Conservation (phyloP, 495 filamentous ascomycete species). For the Alectoria sarmentosa region DNA sequence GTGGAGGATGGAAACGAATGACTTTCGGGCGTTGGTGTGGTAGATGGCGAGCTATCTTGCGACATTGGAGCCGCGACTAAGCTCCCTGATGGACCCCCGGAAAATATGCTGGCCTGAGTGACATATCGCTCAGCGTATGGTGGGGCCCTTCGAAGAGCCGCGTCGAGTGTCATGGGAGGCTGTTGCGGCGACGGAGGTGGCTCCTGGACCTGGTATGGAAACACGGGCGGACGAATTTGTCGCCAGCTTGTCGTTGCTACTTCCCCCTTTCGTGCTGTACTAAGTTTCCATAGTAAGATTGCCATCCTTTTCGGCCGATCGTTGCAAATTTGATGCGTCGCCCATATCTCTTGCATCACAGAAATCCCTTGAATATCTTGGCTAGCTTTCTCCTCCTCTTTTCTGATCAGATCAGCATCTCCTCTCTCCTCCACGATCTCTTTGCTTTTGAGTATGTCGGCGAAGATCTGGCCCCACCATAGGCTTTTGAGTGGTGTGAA, state of each 20-base stretch:
- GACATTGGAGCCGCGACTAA: conserved; percentile 13
- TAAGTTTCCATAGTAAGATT: conserved; percentile 49
- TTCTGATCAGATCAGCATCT: conserved; percentile 31
- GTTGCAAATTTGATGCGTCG: conserved; percentile 20
- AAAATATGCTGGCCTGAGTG: conserved; percentile 15
- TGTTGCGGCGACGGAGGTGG: conserved; percentile 7
- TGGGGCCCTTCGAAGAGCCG: conserved; percentile 8
- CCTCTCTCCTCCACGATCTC: conserved; percentile 34
- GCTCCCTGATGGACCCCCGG: conserved; percentile 1
- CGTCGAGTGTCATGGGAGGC: conserved; percentile 18
- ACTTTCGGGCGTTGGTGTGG: conserved; percentile 14
- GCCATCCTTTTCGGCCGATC: conserved; percentile 33
- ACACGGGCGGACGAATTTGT: conserved; percentile 39
- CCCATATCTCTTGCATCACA: conserved; percentile 46
- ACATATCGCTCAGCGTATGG: conserved; percentile 1
- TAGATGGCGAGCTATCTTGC: conserved; percentile 11
- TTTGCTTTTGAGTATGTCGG: conserved; percentile 36
- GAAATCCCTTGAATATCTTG: conserved; percentile 39
- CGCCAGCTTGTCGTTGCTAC: conserved; percentile 49
- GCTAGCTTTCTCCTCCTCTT: conserved; percentile 35
- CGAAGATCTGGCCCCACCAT: conserved; percentile 46
- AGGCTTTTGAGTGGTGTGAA: conserved; percentile 36
- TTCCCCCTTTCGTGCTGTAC: conserved; percentile 37
- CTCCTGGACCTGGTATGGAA: conserved; percentile 30
- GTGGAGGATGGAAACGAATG: conserved; percentile 22